Evolutionary conservation across 352 stramenopile genomes (phyloP), one percentile per base, ranked within the genome.

Genomic region (Globisporangium iwayamae): DNA sequence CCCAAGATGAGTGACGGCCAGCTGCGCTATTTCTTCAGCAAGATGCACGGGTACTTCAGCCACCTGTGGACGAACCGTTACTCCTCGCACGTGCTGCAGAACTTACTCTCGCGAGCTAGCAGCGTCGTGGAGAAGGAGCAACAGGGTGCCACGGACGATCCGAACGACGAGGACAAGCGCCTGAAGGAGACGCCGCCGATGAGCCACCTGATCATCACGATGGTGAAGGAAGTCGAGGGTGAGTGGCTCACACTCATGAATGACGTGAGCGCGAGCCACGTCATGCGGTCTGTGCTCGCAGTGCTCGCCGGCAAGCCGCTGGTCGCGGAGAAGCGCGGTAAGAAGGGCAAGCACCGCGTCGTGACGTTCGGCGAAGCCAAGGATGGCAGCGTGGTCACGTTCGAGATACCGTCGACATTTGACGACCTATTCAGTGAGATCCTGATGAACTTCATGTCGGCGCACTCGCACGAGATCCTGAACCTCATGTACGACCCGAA

Each of bases 171-270:
- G 2, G 75, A 88, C 55, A 80, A 92, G 25, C 76, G 79, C 9
- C 68, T 91, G 61, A 68, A 81, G 39, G 83, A 83, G 36, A 80
- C 80, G 45, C 83, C 85, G 28, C 43, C 56, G 4, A 90, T 92
- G 83, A 86, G 71, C 56, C 68, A 89, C 47, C 48, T 91, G n/a
- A 74, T 94, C 58, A 70, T 93, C 34, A 78, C 79, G 56, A 90
- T 91, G 75, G 75, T 83, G 8, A 84, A 76, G 55, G 85, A 94
- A 56, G 80, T 94, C 43, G 73, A 92, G 63, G 71, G 63, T 56
- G 85, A 94, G 69, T 94, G 85, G 85, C 75, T 94, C 57, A 88
- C 79, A n/a, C 71, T 94, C 20, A 88, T 92, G 78, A 91, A 91
- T 67, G 85, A 94, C 56, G 82, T 94, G 10, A 94, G 85, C 57